A percentile compares a stretch with the other conserved stretches of the same genome.
These are phyloP conservation scores for Pseudonitzschia multiseries DNA, from an alignment of 108 stramenopile species.

Conservation along the genomic window DNA sequence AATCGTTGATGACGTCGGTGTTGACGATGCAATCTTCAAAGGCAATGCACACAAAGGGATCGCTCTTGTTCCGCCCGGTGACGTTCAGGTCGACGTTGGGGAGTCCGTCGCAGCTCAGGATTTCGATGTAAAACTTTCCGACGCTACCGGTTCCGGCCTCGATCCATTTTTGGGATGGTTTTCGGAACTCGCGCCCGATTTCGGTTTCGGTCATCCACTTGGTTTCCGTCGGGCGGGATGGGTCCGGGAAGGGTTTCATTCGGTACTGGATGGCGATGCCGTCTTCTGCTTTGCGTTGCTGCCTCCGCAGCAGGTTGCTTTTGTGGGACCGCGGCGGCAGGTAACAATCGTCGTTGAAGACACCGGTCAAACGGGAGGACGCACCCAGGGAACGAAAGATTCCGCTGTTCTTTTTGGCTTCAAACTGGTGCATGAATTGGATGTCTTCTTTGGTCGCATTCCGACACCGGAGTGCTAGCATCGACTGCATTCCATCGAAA, in stretches of 20 bases:
- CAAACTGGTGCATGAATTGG: conserved; percentile 17
- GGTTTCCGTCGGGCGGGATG: conserved; percentile 47
- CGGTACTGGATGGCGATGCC: conserved; percentile 33
- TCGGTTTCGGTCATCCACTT: conserved; percentile 47
- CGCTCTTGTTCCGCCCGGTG: conserved; percentile 63
- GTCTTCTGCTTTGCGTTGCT: not conserved
- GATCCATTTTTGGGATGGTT: conserved; percentile 59
- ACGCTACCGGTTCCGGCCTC: conserved; percentile 63
- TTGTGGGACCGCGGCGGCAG: not conserved
- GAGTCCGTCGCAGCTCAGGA: conserved; percentile 64
- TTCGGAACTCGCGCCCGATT: conserved; percentile 41
- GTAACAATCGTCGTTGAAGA: conserved; percentile 1
- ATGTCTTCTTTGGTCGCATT: conserved; percentile 21
- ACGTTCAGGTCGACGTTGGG: conserved; percentile 49
- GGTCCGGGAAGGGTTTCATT: conserved; percentile 65
- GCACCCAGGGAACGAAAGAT: not conserved
- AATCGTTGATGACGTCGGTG: conserved; percentile 75
- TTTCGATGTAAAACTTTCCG: conserved; percentile 62
- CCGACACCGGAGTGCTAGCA: conserved; percentile 24
- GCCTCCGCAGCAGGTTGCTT: not conserved
- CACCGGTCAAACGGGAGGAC: conserved; percentile 11
- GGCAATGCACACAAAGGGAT: conserved; percentile 60
- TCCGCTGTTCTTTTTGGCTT: conserved; percentile 13
- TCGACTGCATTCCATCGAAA: conserved; percentile 5
- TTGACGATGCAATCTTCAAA: conserved; percentile 70